These are phyloP conservation scores for Eimeria necatrix DNA, from an alignment of 169 alveolate species.

Conservation along the genomic window DNA sequence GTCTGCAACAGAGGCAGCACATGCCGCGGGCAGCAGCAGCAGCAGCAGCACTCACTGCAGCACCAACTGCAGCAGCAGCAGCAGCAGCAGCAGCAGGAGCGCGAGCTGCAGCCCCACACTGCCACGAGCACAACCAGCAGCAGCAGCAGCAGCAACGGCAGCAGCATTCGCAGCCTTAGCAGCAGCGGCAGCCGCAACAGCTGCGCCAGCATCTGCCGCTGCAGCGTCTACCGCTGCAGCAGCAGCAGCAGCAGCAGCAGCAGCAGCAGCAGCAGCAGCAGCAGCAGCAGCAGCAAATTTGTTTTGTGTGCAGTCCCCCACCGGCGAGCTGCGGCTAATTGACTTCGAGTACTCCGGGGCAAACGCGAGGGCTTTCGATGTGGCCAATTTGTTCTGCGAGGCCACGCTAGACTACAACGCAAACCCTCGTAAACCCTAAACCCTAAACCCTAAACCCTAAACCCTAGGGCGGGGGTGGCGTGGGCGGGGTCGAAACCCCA, in stretches of 20 bases:
- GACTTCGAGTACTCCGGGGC: constrained; percentile 84
- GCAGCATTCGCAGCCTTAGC: too few relatives aligned
- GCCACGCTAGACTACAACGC: constrained; percentile 78
- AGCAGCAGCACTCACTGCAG: too few relatives aligned
- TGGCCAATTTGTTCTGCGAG: constrained; percentile 85
- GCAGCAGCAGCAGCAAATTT: too few relatives aligned
- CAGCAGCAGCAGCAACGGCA: too few relatives aligned
- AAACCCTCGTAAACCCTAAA: neutral
- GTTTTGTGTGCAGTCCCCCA: constrained; percentile 26
- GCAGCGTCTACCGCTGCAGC: neutral
- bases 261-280: neutral
- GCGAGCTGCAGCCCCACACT: neutral
- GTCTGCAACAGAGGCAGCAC: too few relatives aligned
- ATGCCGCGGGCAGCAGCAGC: too few relatives aligned
- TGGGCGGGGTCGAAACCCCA: too few relatives aligned
- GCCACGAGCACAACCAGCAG: too few relatives aligned
- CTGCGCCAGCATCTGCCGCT: too few relatives aligned
- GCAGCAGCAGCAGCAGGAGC: constrained; percentile 22
- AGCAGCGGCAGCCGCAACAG: too few relatives aligned
- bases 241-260: neutral
- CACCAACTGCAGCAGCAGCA: neutral
- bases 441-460: too few relatives aligned
- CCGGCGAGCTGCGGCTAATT: constrained; percentile 80
- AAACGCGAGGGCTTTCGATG: constrained; percentile 83
- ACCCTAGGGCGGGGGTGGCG: too few relatives aligned